Percentiles rank a stretch among this genome's conserved stretches.
These are phyloP conservation scores for Cercophora newfieldiana DNA, from an alignment of 495 filamentous ascomycete genomes.

Conservation along the genomic window DNA sequence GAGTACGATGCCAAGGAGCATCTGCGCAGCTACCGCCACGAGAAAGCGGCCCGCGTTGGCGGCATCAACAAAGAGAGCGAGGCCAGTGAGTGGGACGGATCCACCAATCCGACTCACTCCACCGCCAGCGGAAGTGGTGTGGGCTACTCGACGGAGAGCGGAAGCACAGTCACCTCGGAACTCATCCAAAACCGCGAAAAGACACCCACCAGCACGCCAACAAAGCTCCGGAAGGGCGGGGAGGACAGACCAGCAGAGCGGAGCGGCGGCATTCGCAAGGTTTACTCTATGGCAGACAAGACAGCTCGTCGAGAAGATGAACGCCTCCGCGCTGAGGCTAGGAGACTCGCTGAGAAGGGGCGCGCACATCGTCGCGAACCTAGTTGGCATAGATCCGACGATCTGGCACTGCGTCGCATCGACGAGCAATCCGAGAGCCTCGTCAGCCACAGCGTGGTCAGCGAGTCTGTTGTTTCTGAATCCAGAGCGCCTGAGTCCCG, in stretches of 20 bases:
- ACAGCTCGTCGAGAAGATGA: conserved; percentile 45
- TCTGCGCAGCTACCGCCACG: conserved; percentile 73
- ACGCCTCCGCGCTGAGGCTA: conserved; percentile 50
- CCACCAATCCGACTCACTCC: conserved; percentile 52
- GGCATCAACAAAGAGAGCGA: conserved; percentile 79
- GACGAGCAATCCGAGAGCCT: conserved; percentile 26
- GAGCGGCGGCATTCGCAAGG: conserved; percentile 53
- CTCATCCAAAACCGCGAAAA: conserved; percentile 47
- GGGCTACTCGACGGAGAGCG: conserved; percentile 50
- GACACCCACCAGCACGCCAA: conserved; percentile 57
- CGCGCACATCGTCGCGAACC: conserved; percentile 47
- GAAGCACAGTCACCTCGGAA: conserved; percentile 58
- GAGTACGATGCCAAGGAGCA: conserved; percentile 65
- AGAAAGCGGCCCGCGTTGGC: conserved; percentile 80
- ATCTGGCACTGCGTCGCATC: conserved; percentile 36
- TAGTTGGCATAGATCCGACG: conserved; percentile 49
- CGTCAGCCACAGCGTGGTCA: conserved; percentile 14
- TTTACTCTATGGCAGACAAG: conserved; percentile 54
- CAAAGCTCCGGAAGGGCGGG: conserved; percentile 40
- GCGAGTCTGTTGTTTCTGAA: conserved; percentile 12
- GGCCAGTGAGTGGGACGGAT: conserved; percentile 67
- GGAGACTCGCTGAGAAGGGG: conserved; percentile 45
- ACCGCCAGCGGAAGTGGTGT: conserved; percentile 32
- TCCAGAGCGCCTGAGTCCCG: conserved; percentile 16
- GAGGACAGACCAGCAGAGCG: conserved; percentile 26